A percentile compares a stretch with the other conserved stretches of the same genome.
These are phyloP conservation scores for Alternaria solani DNA, from an alignment of 2,329 filamentous ascomycete species.

Conservation along the genomic window DNA sequence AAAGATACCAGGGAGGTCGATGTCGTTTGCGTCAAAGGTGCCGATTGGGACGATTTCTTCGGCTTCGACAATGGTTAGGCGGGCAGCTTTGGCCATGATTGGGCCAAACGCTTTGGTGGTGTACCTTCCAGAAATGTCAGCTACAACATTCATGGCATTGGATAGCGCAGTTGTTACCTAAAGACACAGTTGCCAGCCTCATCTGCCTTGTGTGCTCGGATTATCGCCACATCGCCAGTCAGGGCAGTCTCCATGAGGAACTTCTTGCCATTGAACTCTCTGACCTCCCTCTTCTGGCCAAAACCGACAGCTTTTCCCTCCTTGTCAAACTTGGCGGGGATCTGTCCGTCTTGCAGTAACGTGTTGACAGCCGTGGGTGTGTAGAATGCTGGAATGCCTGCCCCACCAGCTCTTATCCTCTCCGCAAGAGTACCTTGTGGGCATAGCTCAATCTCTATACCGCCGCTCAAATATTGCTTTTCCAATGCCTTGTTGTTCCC, in stretches of 20 bases:
- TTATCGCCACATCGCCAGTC: constrained; percentile 76
- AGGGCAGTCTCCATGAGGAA: constrained; percentile 82
- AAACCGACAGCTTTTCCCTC: constrained; percentile 68
- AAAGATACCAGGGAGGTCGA: constrained; percentile 90
- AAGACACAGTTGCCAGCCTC: constrained; percentile 80
- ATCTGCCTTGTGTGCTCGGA: constrained; percentile 79
- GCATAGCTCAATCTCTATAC: constrained; percentile 78
- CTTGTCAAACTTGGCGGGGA: constrained; percentile 68
- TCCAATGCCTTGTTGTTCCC: constrained; percentile 81
- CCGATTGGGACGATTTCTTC: constrained; percentile 91
- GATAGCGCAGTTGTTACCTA: constrained; percentile 39
- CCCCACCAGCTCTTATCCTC: constrained; percentile 74
- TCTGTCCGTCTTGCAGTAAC: constrained; percentile 70
- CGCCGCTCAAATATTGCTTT: constrained; percentile 74
- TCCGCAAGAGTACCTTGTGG: constrained; percentile 79
- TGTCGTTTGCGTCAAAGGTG: constrained; percentile 80
- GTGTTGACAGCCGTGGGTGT: constrained; percentile 75
- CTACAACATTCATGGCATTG: not conserved
- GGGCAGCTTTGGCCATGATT: constrained; percentile 85
- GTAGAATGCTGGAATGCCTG: constrained; percentile 82
- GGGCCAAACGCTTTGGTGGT: constrained; percentile 50
- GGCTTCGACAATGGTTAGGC: constrained; percentile 92
- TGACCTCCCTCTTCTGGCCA: constrained; percentile 72
- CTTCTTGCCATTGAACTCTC: constrained; percentile 74
- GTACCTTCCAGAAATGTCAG: constrained; percentile 34